phyloP scores from a whole-genome alignment of 106 monocot genomes.

The Chionographis japonica region DNA sequence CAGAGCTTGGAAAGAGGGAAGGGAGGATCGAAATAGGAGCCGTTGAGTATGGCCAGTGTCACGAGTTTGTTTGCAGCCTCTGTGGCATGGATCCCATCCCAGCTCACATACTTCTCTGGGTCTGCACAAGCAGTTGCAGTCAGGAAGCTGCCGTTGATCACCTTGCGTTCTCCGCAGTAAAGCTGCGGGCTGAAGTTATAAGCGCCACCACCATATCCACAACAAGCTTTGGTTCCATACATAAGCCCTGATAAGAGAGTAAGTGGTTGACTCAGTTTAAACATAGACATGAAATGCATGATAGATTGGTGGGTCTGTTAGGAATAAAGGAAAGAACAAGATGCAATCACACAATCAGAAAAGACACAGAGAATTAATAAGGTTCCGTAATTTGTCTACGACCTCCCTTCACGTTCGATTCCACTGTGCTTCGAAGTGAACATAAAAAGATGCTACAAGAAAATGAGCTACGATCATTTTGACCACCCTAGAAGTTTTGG shows the following conservation, averaged over 20 bases:
- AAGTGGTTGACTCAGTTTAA: not conserved
- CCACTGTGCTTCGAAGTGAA: too few relatives aligned
- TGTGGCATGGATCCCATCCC: constrained; percentile 92
- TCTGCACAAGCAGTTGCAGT: constrained; percentile 53
- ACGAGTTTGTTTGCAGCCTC: constrained; percentile 70
- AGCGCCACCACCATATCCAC: constrained; percentile 70
- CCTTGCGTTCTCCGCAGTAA: constrained; percentile 66
- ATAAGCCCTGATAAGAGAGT: constrained; percentile 33
- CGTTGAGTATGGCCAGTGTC: constrained; percentile 34
- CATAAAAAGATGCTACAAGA: too few relatives aligned
- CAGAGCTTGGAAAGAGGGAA: constrained; percentile 53
- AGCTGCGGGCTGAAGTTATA: constrained; percentile 55
- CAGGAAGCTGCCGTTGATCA: constrained; percentile 41
- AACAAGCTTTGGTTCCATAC: constrained; percentile 68
- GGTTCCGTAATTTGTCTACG: too few relatives aligned
- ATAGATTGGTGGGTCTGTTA: too few relatives aligned
- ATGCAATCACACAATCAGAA: too few relatives aligned
- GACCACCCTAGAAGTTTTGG: too few relatives aligned
- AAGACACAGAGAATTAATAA: too few relatives aligned
- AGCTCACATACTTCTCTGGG: constrained; percentile 75
- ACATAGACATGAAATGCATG: too few relatives aligned
- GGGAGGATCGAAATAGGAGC: constrained; percentile 51
- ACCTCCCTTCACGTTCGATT: too few relatives aligned
- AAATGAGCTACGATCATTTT: too few relatives aligned
- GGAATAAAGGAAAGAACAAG: too few relatives aligned